Evolutionary conservation across 2,329 filamentous ascomycete species (phyloP), one percentile per base, ranked within the genome.

Genomic region (Talaromyces sp.): DNA sequence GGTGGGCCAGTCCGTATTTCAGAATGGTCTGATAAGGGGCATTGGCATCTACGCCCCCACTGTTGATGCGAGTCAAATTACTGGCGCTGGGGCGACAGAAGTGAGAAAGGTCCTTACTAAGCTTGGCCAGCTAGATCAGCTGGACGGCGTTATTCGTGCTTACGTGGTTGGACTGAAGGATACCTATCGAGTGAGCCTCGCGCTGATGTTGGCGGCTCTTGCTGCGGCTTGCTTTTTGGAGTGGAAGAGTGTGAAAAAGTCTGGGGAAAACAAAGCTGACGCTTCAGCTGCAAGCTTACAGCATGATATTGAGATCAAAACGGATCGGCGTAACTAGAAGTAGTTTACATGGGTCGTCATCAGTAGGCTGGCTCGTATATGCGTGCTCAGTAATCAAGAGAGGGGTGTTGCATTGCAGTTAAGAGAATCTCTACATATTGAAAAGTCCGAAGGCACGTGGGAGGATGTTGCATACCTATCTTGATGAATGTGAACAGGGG

Each of bases 1-100:
- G 1, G 68, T 74, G 8, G 71, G 57, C 2, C 70, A 76, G 61
- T 46, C 40, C 8, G 31, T 55, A 2, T 72, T 72, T 43, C 62
- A 60, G 8, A 73, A 72, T 48, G 61, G 62, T 3, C 40, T 55
- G 8, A 55, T n/a, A 21, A 28, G 9, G 10, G 43, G 43, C 10
- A 50, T 57, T 21, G 19, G 22, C 13, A 17, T 8, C 33, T 2
- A 39, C 9, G 43, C 25, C 3, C 35, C 45, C 9, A 28, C 33
- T 15, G 6, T 57, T 33, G 54, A 55, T 15, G 25, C 40, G 3
- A 41, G 54, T 50, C 10, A 17, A 4, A 56, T 60, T 7, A 37
- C 53, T 5, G 28, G 35, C 39, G 45, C 43, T 3, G 54, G 54
- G n/a, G 54, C 54, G 2, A 57, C 54, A 6, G 54, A 48, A 4